These are phyloP conservation scores for Macroventuria anomochaeta DNA, from an alignment of 2,329 filamentous ascomycete species.

Conservation along the genomic window DNA sequence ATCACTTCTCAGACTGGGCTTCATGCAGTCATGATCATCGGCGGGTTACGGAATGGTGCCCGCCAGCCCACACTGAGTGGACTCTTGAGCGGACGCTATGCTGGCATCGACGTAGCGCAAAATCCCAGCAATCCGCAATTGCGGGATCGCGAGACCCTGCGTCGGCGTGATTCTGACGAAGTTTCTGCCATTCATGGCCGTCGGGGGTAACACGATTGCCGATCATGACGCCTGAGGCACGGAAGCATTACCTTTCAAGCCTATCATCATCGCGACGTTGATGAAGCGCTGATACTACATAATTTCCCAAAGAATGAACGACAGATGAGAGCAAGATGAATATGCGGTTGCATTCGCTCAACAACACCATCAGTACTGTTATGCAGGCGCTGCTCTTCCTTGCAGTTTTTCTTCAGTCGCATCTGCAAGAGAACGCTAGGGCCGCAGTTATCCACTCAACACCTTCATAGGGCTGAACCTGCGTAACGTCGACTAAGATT, in stretches of 20 bases:
- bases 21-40: conserved; percentile 32
- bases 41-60: conserved; percentile 26
- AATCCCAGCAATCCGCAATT: conserved; percentile 25
- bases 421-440: not conserved
- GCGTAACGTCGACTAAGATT: conserved; percentile 9
- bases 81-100: conserved; percentile 17
- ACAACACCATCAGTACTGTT: not conserved
- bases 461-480: conserved; percentile 10
- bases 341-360: not conserved
- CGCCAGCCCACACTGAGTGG: conserved; percentile 18
- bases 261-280: conserved; percentile 3
- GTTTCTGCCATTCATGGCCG: conserved; percentile 30
- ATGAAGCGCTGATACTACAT: not conserved
- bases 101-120: conserved; percentile 22
- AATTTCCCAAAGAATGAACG: too few species aligned
- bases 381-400: not conserved
- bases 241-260: conserved; percentile 12
- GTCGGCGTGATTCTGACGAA: conserved; percentile 30
- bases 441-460: conserved; percentile 5
- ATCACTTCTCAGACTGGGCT: conserved; percentile 24
- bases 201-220: conserved; percentile 20
- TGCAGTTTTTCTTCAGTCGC: not conserved
- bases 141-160: conserved; percentile 36
- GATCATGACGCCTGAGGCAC: conserved; percentile 44
- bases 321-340: too few species aligned